Evolutionary conservation across 345 rosid genomes (phyloP), one percentile per base, ranked within the genome.

Genomic region (Garcia nutans): DNA sequence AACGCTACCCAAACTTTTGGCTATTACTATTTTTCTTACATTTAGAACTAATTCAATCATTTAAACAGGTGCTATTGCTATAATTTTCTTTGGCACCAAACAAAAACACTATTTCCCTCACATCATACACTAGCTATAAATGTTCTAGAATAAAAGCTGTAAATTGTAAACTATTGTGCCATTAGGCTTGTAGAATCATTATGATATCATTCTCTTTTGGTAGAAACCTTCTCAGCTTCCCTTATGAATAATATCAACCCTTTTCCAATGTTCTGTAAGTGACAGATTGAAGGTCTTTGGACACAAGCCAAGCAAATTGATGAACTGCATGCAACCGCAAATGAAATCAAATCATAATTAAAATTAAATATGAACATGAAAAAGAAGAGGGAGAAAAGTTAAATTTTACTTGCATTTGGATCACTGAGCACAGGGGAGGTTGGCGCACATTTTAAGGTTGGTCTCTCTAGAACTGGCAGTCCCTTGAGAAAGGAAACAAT

Each of bases 401-500:
- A 9, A 33, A 28, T 8, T 7, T 6, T 28, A 28, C 72, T 77
- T 42, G 65, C 80, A 7, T 77, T 45, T 42, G 76, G 76, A 65
- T 77, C 60, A 13, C 66, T 4, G 10, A 24, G 22, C 10, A 26
- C 15, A 57, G 37, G 2, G 31, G 72, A 71, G 47, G n/a, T 44
- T 28, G 37, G 12, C 17, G 56, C 72, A 72, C 49, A 71, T 58
- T 47, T 57, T 41, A 77, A 45, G 10, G 15, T 7, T 31, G 71
- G 47, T 33, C 58, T 71, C 41, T 22, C 55, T 6, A 77, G 70
- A 71, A 65, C 56, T 44, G 76, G 76, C 65, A 71, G 55, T 63
- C 80, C 76, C 37, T 65, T 71, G 23, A 77, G 72, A 22, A 71
- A 77, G 16, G 75, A 54, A 24, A 71, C 52, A 44, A 77, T 45